phyloP scores from a whole-genome alignment of 2,329 filamentous ascomycete species.

The Fonsecaea nubica region DNA sequence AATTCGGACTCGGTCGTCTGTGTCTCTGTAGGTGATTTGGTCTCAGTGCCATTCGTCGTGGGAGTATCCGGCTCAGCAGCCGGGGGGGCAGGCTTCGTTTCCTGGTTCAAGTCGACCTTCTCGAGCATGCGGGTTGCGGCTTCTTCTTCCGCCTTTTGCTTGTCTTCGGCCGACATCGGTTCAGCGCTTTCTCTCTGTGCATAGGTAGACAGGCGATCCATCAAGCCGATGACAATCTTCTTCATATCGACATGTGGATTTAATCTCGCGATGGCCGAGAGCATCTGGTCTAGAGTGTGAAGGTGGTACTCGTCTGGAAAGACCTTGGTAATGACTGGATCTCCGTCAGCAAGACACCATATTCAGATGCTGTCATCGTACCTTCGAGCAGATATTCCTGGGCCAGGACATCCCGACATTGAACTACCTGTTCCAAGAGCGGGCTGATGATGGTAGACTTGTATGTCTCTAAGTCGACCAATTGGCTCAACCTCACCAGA shows the following conservation, averaged over 20 bases:
- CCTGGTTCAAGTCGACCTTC: constrained; percentile 69
- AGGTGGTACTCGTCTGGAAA: constrained; percentile 99
- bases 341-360: constrained; percentile 2
- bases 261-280: constrained; percentile 87
- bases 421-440: constrained; percentile 93
- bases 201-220: constrained; percentile 94
- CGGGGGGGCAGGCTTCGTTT: constrained; percentile 41
- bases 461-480: constrained; percentile 94
- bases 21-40: constrained; percentile 34
- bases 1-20: constrained; percentile 46
- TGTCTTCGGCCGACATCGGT: constrained; percentile 72
- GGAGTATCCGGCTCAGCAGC: constrained; percentile 38
- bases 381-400: constrained; percentile 95
- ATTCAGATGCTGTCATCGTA: constrained; percentile 41
- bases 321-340: constrained; percentile 88
- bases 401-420: constrained; percentile 93
- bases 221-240: constrained; percentile 94
- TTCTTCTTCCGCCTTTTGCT: constrained; percentile 80
- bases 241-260: constrained; percentile 98
- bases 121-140: constrained; percentile 79
- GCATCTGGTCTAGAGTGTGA: constrained; percentile 92
- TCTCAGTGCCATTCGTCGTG: constrained; percentile 45
- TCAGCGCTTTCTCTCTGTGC: constrained; percentile 80
- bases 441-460: constrained; percentile 88
- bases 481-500: constrained; percentile 88